Base-by-base conservation (phyloP, 2,329 filamentous ascomycete genomes). In the Diaporthe longicolla region DNA sequence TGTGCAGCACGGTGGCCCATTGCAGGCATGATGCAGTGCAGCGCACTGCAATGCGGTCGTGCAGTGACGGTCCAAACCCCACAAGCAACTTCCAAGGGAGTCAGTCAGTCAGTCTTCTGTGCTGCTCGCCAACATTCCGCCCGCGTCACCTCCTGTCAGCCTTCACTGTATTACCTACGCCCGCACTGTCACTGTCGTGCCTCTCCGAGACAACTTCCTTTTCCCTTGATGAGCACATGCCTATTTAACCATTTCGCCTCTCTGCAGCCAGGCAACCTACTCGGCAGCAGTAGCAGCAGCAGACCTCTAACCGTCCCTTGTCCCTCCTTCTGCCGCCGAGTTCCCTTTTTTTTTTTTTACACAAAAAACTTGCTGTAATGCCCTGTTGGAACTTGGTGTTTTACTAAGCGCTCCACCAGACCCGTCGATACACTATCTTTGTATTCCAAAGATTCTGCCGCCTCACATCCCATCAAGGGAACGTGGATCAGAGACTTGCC, bases 391-490 rank as follows among this genome's bases (percentile, higher is more conserved):
- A 61, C 57, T 48, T 65, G 48, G 69, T 54, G 68, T 71, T 73
- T 69, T 71, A 70, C 74, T 75, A 69, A 71, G 63, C 57, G 54
- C 70, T 75, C 58, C 52, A 72, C 40, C 68, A 61, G 72, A 35
- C 71, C 35, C 43, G 63, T 37, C 61, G 40, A 26, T n/a, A 43
- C 45, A 61, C 70, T 61, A 48, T 57, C 59, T 66, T 58, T 55
- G 55, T 63, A 32, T 72, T 70, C 72, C 70, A 74, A 59, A 74
- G 52, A 74, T 71, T 71, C 71, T 69, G 66, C 71, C 70, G n/a
- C 55, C 70, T 57, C 32, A 45, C 43, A 71, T 52, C 29, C 29
- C 63, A 66, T 66, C 63, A 66, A 52, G 45, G 63, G 63, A 54
- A 66, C 63, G 45, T 35, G 45, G 40, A 66, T 29, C 40, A 52